Evolutionary conservation across 2,329 filamentous ascomycete species (phyloP), one percentile per base, ranked within the genome.

Genomic region (Alternaria arborescens): DNA sequence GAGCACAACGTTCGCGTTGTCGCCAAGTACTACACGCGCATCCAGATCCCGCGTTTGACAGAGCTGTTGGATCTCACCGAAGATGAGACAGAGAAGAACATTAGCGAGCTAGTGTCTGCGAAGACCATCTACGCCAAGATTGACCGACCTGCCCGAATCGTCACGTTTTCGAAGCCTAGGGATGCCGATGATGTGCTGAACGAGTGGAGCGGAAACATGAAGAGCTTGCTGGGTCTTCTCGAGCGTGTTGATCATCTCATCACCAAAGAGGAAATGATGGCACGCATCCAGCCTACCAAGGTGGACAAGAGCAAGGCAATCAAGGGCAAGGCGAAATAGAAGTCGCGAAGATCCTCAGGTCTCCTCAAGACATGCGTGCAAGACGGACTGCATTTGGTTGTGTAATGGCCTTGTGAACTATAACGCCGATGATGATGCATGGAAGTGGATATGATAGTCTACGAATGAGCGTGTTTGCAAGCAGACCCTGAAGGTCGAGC

Each of bases 261-360:
- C 75, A 99, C 96, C 56, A 98, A 98, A 86, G 95, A 99, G 82
- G 95, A 99, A 85, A 99, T 99, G 95, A 99, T 99, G 95, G 95
- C 95, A 41, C 87, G 94, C 61, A 98, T 99, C 73, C 90, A 95
- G 79, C 92, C 92, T 6, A 84, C 71, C 28, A 81, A 78, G 66
- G 74, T 77, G n/a, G 79, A 80, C 57, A 80, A 81, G 72, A 73
- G 69, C 56, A 80, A 76, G 75, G 70, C 67, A 1, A 66, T 47
- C 30, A 81, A 80, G 66, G 77, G 71, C 28, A 76, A 79, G 62
- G 72, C 68, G 52, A 75, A 73, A 68, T 72, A 55, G 68, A 36
- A 11, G 24, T 53, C 28, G 18, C 14, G 38, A 38, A 20, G 36
- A 38, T 46, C n/a, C 12, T 24, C 32, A 26, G 41, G 28, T 46